Evolutionary conservation across 1,284 basidiomycete genomes (phyloP).

Genomic region (Fomitopsis betulina): DNA sequence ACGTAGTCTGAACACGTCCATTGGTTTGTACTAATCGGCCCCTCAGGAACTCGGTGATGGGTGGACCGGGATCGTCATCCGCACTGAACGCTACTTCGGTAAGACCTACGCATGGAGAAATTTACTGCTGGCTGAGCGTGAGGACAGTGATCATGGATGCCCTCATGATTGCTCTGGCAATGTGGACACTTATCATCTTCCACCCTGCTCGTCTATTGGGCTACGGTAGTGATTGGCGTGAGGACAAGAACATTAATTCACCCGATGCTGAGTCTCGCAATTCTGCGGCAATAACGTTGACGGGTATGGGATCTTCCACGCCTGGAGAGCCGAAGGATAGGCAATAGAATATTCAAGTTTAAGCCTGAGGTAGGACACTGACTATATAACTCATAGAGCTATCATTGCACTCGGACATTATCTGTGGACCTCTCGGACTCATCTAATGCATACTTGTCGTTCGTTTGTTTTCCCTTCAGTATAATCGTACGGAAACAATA

Average conservation of each 20-base stretch:
- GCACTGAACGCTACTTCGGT: conserved; percentile 54
- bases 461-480: too few relatives aligned
- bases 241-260: not conserved
- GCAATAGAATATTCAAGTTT: too few relatives aligned
- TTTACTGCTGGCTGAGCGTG: not conserved
- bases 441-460: too few relatives aligned
- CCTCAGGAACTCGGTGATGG: conserved; percentile 45
- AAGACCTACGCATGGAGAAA: not conserved
- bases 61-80: conserved; percentile 49
- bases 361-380: too few relatives aligned
- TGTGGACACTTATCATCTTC: conserved; percentile 49
- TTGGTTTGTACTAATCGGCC: not conserved
- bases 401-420: too few relatives aligned
- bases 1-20: not conserved
- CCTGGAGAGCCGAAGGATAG: too few relatives aligned
- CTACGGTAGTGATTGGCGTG: not conserved
- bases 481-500: too few relatives aligned
- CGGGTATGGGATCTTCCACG: not conserved
- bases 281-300: not conserved
- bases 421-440: too few relatives aligned
- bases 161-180: conserved; percentile 56
- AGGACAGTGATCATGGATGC: conserved; percentile 32
- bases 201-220: conserved; percentile 38
- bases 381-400: too few relatives aligned
- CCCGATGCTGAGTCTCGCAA: not conserved